These are phyloP conservation scores for Penicillium chermesinum DNA, from an alignment of 495 filamentous ascomycete genomes.

Conservation along the genomic window DNA sequence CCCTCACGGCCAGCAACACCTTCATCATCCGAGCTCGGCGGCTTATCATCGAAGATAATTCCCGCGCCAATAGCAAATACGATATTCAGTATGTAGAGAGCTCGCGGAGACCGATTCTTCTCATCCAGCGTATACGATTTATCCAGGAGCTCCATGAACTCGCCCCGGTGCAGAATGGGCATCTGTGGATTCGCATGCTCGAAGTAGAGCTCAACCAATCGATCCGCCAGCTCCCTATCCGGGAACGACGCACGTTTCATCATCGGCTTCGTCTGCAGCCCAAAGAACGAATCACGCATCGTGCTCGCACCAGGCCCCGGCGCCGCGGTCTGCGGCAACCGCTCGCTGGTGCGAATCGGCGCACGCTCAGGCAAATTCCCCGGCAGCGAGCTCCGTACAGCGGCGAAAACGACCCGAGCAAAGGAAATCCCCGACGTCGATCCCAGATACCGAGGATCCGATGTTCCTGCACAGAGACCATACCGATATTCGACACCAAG, in stretches of 20 bases:
- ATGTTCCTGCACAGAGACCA: slow-evolving; percentile 71
- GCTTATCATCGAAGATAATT: slow-evolving; percentile 73
- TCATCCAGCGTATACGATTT: slow-evolving; percentile 66
- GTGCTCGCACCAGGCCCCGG: slow-evolving; percentile 56
- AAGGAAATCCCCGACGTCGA: slow-evolving; percentile 92
- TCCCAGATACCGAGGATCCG: slow-evolving; percentile 74
- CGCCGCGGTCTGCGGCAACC: slow-evolving; percentile 38
- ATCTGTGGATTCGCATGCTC: slow-evolving; percentile 95
- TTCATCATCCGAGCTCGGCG: slow-evolving; percentile 37
- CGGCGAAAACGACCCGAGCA: slow-evolving; percentile 88
- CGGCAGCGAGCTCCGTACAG: slow-evolving; percentile 77
- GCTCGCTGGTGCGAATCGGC: slow-evolving; percentile 44
- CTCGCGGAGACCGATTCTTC: slow-evolving; percentile 67
- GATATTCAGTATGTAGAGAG: slow-evolving; percentile 90
- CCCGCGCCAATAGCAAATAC: slow-evolving; percentile 96
- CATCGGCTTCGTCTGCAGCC: slow-evolving; percentile 80
- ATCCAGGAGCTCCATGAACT: slow-evolving; percentile 82
- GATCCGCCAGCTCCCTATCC: slow-evolving; percentile 61
- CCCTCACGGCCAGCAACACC: slow-evolving; percentile 25
- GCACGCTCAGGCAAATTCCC: slow-evolving; percentile 54
- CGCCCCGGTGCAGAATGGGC: slow-evolving; percentile 79
- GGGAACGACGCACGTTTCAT: slow-evolving; percentile 85
- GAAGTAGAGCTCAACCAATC: slow-evolving; percentile 80
- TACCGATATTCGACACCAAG: slow-evolving; percentile 70
- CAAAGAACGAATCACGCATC: slow-evolving; percentile 94